Percentiles rank a stretch among this genome's conserved stretches.
These are phyloP conservation scores for Sicyos baderoa DNA, from an alignment of 306 rosid species.

Conservation along the genomic window DNA sequence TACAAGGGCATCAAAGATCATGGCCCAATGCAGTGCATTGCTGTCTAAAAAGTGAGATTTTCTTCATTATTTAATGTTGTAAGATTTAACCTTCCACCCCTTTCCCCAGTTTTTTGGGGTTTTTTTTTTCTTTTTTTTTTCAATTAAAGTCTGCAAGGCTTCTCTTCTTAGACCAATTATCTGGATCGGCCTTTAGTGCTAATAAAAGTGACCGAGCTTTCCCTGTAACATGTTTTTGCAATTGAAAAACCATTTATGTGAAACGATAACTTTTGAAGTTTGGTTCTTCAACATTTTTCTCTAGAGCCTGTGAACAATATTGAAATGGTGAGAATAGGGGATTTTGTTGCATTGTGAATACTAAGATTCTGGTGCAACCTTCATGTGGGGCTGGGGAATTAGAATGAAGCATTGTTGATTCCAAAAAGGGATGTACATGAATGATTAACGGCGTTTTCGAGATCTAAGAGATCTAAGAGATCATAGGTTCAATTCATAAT, in stretches of 20 bases:
- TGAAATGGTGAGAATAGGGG: no score
- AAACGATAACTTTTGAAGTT: neutral
- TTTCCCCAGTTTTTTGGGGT: conserved; percentile 1
- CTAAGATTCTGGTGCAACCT: no score
- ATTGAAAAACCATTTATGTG: conserved; percentile 30
- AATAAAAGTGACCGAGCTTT: conserved; percentile 29
- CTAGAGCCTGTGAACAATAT: neutral
- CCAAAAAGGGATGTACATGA: no score
- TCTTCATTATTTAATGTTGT: conserved; percentile 30
- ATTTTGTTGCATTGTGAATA: no score
- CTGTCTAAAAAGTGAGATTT: conserved; percentile 65
- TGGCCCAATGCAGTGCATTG: conserved; percentile 94
- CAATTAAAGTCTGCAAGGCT: conserved; percentile 22
- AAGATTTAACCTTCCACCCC: conserved; percentile 15
- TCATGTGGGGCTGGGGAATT: no score
- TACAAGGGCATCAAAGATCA: conserved; percentile 96
- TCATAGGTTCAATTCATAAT: no score
- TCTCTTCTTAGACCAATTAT: conserved; percentile 29
- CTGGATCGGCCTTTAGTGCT: conserved; percentile 43
- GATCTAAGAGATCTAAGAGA: no score
- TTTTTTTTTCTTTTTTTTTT: neutral
- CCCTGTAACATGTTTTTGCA: conserved; percentile 26
- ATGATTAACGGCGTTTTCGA: no score
- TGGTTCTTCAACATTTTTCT: conserved; percentile 1
- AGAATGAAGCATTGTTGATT: no score